A percentile compares a stretch with the other conserved stretches of the same genome.
Conservation (phyloP, 2,329 filamentous ascomycete genomes). For the Claviceps pazoutovae region DNA sequence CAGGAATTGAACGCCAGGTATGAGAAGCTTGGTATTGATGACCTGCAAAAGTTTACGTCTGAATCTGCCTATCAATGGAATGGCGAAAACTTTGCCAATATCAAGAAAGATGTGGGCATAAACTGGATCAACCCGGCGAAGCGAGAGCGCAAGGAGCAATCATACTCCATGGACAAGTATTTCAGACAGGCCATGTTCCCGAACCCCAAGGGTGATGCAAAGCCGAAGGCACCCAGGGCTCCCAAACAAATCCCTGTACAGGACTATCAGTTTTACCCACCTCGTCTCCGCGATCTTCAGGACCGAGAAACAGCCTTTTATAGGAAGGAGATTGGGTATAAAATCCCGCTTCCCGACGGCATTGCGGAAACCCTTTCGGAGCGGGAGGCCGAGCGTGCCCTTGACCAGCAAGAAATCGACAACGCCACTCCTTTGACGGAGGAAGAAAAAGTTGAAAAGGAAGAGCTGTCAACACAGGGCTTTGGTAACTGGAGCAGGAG, state of each 20-base stretch:
- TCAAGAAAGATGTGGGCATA: slow-evolving; percentile 83
- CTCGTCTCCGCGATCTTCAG: slow-evolving; percentile 71
- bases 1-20: slow-evolving; percentile 86
- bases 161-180: slow-evolving; percentile 98
- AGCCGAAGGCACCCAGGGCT: slow-evolving; percentile 88
- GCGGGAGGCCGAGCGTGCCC: slow-evolving; percentile 72
- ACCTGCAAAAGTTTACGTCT: slow-evolving; percentile 92
- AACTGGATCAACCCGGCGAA: slow-evolving; percentile 98
- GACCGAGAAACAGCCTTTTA: slow-evolving; percentile 94
- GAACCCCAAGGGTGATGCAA: slow-evolving; percentile 71
- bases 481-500: slow-evolving; percentile 93
- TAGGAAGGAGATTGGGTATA: slow-evolving; percentile 91
- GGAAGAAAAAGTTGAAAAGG: slow-evolving; percentile 79
- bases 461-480: slow-evolving; percentile 64
- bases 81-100: slow-evolving; percentile 82
- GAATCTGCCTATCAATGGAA: slow-evolving; percentile 99
- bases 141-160: slow-evolving; percentile 94
- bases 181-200: slow-evolving; percentile 78
- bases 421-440: slow-evolving; percentile 78
- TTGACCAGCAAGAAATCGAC: slow-evolving; percentile 87
- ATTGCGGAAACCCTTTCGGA: slow-evolving; percentile 76
- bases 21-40: slow-evolving; percentile 91
- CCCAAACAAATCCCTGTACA: slow-evolving; percentile 86
- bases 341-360: slow-evolving; percentile 78
- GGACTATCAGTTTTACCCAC: slow-evolving; percentile 95